Evolutionary conservation across 2,329 filamentous ascomycete genomes (phyloP).

Genomic region (Pseudogymnoascus sp.): DNA sequence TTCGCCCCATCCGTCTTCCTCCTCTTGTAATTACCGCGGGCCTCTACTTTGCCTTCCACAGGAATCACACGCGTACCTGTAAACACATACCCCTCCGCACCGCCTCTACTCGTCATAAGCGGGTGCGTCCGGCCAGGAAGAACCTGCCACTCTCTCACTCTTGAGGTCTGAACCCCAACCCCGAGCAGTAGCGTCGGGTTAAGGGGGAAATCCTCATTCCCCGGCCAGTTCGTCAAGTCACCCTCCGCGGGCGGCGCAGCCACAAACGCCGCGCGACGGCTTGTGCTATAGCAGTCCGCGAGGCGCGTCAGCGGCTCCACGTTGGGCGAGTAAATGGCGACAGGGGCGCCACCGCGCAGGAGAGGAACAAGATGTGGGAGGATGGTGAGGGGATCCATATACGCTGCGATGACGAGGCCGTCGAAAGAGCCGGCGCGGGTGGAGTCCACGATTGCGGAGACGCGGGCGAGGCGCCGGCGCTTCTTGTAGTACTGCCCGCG

Average conservation of each 20-base stretch:
- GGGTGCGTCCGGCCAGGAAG: conserved; percentile 88
- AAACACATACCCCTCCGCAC: conserved; percentile 84
- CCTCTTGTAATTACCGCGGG: conserved; percentile 60
- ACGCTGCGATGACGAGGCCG: conserved; percentile 71
- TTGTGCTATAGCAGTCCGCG: conserved; percentile 77
- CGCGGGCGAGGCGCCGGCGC: conserved; percentile 69
- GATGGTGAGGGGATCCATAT: conserved; percentile 72
- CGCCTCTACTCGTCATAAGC: conserved; percentile 81
- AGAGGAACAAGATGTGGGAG: conserved; percentile 70
- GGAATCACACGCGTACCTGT: conserved; percentile 76
- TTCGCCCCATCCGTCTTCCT: conserved; percentile 16
- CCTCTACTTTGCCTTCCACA: conserved; percentile 69
- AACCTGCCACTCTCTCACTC: conserved; percentile 79
- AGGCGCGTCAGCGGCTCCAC: conserved; percentile 71
- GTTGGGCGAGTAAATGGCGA: conserved; percentile 76
- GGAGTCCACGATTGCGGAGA: conserved; percentile 63
- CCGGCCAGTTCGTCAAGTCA: conserved; percentile 41
- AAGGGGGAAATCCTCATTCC: conserved; percentile 70
- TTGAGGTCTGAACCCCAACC: conserved; percentile 70
- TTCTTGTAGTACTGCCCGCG: conserved; percentile 84
- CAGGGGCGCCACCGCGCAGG: conserved; percentile 70
- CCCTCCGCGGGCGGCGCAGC: conserved; percentile 40
- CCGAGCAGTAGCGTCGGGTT: conserved; percentile 80
- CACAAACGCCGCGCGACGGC: conserved; percentile 68
- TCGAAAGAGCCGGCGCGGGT: conserved; percentile 71